Evolutionary conservation across 2,329 filamentous ascomycete species (phyloP), one percentile per base, ranked within the genome.

Genomic region (Aaosphaeria arxii): DNA sequence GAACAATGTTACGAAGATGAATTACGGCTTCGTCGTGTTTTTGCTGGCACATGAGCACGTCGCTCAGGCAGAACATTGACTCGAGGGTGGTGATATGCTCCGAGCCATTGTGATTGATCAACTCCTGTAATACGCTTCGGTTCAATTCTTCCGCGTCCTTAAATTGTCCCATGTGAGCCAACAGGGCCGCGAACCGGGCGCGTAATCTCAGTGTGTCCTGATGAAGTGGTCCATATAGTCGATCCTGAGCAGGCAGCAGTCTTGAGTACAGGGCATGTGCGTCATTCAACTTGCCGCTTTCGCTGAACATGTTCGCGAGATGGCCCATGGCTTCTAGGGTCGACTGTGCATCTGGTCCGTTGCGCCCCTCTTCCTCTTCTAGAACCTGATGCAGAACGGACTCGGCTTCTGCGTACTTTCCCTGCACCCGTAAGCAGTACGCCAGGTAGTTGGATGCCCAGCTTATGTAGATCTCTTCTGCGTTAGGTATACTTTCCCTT

Each of bases 211-310:
- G 39, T n/a, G 44, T 42, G 31, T 46, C 36, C 7, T 11, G 13
- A 43, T 49, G n/a, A 24, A 33, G 30, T 36, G 5, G n/a, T n/a
- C 47, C 47, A 13, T 38, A 35, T 30, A 7, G 32, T 39, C 30
- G 42, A 38, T 46, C 38, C 11, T 40, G 24, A 7, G 24, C 44
- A 24, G 40, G 35, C 5, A 46, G 30, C 30, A 38, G 30, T 6
- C 5, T 13, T 6, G n/a, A 30, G 33, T 17, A 36, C n/a, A 36
- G 4, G 7, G 7, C 33, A 9, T 36, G 9, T 3, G 33, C 33
- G 7, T 36, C 33, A 9, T 36, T n/a, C 9, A 9, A 36, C 33
- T 36, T 36, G 9, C 33, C 33, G 7, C 33, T 9, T n/a, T n/a
- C n/a, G 33, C n/a, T 9, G 9, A 36, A 36, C 2, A n/a, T 36